Conservation (phyloP, 768 basidiomycete genomes). For the Suillus bovinus region DNA sequence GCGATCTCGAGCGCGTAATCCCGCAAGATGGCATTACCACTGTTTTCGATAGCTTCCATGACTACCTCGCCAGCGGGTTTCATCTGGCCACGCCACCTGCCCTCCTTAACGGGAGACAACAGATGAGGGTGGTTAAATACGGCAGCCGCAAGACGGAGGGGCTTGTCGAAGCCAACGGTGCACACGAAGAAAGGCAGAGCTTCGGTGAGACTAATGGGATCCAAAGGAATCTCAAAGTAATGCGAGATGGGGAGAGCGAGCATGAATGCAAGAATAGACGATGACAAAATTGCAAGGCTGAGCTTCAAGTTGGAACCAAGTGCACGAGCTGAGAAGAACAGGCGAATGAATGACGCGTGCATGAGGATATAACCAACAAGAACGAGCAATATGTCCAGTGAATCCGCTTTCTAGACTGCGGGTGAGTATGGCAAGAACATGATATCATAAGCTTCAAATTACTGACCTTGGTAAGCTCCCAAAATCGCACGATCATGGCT, state of each 20-base stretch:
- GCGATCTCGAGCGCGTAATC: conserved; percentile 94
- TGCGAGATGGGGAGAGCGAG: conserved; percentile 77
- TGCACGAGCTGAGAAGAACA: conserved; percentile 84
- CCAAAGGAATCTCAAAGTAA: conserved; percentile 82
- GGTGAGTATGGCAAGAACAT: conserved; percentile 15
- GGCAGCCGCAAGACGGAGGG: conserved; percentile 84
- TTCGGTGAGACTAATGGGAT: conserved; percentile 91
- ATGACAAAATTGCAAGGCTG: conserved; percentile 71
- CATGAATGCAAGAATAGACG: conserved; percentile 81
- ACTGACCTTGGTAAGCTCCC: conserved; percentile 76
- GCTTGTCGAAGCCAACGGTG: conserved; percentile 98
- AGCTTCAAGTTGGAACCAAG: conserved; percentile 80
- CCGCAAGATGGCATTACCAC: conserved; percentile 82
- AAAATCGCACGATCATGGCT: conserved; percentile 78
- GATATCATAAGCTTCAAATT: conserved; percentile 8
- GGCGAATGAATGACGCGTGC: conserved; percentile 92
- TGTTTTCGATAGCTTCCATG: conserved; percentile 75
- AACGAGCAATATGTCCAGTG: conserved; percentile 93
- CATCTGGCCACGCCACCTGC: conserved; percentile 45
- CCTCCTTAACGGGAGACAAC: conserved; percentile 38
- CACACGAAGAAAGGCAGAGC: conserved; percentile 97
- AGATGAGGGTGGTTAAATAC: conserved; percentile 84
- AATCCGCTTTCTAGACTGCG: conserved; percentile 77
- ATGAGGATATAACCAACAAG: conserved; percentile 92
- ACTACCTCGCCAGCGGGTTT: conserved; percentile 85